These are phyloP conservation scores for Pseudocercospora crystallina DNA, from an alignment of 2,329 filamentous ascomycete species.

Conservation along the genomic window DNA sequence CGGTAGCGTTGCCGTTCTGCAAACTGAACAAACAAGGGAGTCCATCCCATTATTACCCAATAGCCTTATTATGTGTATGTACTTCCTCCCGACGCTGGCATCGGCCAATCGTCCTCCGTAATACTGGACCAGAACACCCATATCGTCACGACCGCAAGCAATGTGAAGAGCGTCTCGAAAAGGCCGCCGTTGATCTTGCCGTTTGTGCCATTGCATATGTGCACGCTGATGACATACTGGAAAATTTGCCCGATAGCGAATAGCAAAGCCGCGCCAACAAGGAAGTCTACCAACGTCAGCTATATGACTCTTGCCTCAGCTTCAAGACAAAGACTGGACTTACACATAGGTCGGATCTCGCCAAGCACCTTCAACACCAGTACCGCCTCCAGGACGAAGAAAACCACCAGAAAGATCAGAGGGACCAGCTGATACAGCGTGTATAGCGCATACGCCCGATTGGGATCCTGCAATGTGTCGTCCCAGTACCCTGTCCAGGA, in stretches of 20 bases:
- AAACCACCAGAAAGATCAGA: slow-evolving; percentile 83
- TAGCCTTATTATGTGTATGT: slow-evolving; percentile 36
- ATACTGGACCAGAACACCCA: slow-evolving; percentile 99
- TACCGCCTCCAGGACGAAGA: slow-evolving; percentile 77
- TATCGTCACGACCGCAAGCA: slow-evolving; percentile 75
- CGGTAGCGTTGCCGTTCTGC: no score
- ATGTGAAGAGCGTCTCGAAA: slow-evolving; percentile 90
- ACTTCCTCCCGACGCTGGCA: slow-evolving; percentile 45
- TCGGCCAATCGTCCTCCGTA: slow-evolving; percentile 96
- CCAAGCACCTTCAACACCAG: slow-evolving; percentile 84
- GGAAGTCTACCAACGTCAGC: slow-evolving; percentile 59
- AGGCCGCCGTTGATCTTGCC: slow-evolving; percentile 90
- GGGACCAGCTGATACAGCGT: slow-evolving; percentile 90
- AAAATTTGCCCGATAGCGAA: slow-evolving; percentile 95
- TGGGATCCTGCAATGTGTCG: slow-evolving; percentile 48
- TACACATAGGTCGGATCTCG: slow-evolving; percentile 85
- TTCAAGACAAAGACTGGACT: slow-evolving; percentile 30
- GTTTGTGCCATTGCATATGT: slow-evolving; percentile 79
- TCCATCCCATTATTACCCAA: slow-evolving; percentile 1
- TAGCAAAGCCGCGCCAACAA: slow-evolving; percentile 69
- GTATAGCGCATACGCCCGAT: slow-evolving; percentile 81
- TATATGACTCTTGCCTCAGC: background rate
- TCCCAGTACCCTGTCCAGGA: slow-evolving; percentile 79
- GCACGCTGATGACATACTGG: slow-evolving; percentile 87
- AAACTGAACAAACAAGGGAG: no score